A percentile compares a stretch with the other conserved stretches of the same genome.
These are phyloP conservation scores for Leccinum subgranulosum DNA, from an alignment of 768 basidiomycete species.

Conservation along the genomic window DNA sequence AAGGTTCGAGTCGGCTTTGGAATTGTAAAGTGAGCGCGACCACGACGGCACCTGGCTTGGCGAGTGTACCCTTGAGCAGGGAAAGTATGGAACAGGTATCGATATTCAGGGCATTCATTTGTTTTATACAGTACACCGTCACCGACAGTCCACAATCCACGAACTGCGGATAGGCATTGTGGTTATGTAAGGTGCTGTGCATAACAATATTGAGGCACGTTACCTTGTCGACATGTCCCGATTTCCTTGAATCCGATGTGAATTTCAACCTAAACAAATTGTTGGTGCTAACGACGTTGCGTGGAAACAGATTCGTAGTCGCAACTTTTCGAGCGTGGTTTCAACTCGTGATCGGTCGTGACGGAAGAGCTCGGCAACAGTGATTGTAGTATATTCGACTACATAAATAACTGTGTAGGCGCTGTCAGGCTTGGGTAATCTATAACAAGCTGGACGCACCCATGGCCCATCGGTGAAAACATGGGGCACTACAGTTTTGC, in stretches of 20 bases:
- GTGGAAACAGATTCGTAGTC: slow-evolving; percentile 12
- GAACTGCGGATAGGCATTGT: not conserved
- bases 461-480: not conserved
- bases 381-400: not conserved
- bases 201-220: slow-evolving; percentile 10
- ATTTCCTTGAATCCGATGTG: not conserved
- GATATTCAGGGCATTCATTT: not conserved
- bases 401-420: not conserved
- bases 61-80: not conserved
- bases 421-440: slow-evolving; percentile 1
- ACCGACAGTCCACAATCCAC: not conserved
- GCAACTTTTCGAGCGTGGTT: not conserved
- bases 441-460: slow-evolving; percentile 5
- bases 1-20: slow-evolving; percentile 15
- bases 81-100: not conserved
- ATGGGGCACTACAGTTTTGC: slow-evolving; percentile 17
- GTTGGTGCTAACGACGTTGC: not conserved
- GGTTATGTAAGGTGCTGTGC: slow-evolving; percentile 15
- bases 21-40: slow-evolving; percentile 4
- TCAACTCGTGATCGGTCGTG: slow-evolving; percentile 8
- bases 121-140: slow-evolving; percentile 5
- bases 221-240: slow-evolving; percentile 21
- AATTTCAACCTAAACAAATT: not conserved
- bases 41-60: slow-evolving; percentile 22
- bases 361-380: not conserved